phyloP scores from a whole-genome alignment of 768 basidiomycete species.

The Leccinum arenicola region DNA sequence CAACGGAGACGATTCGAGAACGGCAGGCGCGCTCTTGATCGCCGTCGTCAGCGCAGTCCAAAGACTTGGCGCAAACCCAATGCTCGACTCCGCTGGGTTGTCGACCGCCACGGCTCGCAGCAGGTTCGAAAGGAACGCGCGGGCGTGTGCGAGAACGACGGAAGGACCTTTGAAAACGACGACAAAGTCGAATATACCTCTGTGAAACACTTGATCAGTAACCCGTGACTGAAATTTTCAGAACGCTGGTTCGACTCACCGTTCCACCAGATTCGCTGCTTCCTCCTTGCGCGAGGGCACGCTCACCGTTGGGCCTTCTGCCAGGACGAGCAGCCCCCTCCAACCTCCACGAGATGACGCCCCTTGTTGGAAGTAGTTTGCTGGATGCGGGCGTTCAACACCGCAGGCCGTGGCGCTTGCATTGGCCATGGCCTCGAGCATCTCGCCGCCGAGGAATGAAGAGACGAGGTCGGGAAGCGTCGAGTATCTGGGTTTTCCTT shows the following conservation, averaged over 20 bases:
- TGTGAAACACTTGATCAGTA: too few relatives aligned
- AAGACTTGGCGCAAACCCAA: not conserved
- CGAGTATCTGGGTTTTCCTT: not conserved
- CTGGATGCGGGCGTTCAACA: not conserved
- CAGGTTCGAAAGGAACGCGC: not conserved
- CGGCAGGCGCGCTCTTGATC: not conserved
- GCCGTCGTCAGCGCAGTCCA: not conserved
- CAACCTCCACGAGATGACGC: not conserved
- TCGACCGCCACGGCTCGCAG: not conserved
- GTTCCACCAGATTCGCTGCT: not conserved
- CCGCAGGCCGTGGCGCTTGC: not conserved
- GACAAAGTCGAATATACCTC: not conserved
- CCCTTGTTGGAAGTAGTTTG: not conserved
- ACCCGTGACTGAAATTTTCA: too few relatives aligned
- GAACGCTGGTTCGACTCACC: not conserved
- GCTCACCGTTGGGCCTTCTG: not conserved
- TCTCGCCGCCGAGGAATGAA: not conserved
- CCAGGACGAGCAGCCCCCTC: not conserved
- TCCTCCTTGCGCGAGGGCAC: not conserved
- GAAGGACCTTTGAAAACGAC: not conserved
- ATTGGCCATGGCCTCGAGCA: not conserved
- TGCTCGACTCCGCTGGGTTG: not conserved
- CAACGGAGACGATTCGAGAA: not conserved
- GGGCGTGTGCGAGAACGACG: not conserved
- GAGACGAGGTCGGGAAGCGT: not conserved